A percentile compares a stretch with the other conserved stretches of the same genome.
Conservation (phyloP, 2,329 filamentous ascomycete genomes). For the Colletotrichum sp. region DNA sequence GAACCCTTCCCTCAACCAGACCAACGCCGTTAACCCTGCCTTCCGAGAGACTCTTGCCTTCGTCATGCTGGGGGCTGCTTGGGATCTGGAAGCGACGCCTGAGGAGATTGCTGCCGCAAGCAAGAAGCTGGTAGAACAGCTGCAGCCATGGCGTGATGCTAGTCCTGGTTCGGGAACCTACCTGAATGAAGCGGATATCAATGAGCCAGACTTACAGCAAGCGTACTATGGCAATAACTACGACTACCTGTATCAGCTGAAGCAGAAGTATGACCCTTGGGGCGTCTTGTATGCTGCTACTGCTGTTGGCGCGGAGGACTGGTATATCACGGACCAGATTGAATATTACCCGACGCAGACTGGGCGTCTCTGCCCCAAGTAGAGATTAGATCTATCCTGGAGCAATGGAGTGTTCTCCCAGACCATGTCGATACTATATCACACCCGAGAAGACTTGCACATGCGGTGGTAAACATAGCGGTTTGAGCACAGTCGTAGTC, state of each 20-base stretch:
- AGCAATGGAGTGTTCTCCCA: neutral
- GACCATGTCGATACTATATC: neutral
- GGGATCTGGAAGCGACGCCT: slow-evolving; percentile 27
- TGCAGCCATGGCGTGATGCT: slow-evolving; percentile 25
- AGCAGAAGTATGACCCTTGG: slow-evolving; percentile 38
- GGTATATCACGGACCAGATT: slow-evolving; percentile 25
- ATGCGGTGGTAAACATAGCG: neutral
- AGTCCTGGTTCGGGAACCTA: slow-evolving; percentile 30
- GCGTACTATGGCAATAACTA: slow-evolving; percentile 42
- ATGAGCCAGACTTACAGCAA: slow-evolving; percentile 39
- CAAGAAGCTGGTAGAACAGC: slow-evolving; percentile 30
- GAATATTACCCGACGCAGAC: neutral
- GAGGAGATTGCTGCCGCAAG: slow-evolving; percentile 27
- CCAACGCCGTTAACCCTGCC: slow-evolving; percentile 38
- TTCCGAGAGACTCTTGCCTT: slow-evolving; percentile 45
- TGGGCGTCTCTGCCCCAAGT: neutral
- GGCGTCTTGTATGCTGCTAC: slow-evolving; percentile 39
- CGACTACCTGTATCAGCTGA: slow-evolving; percentile 34
- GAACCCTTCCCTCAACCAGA: slow-evolving; percentile 34
- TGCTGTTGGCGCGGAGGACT: slow-evolving; percentile 42
- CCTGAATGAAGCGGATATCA: slow-evolving; percentile 37
- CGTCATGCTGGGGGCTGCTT: slow-evolving; percentile 29
- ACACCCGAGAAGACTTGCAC: neutral
- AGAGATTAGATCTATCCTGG: neutral
- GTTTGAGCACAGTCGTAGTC: neutral